Base-by-base conservation (phyloP, 805 yeast species). In the Nakazawaea ernobii region DNA sequence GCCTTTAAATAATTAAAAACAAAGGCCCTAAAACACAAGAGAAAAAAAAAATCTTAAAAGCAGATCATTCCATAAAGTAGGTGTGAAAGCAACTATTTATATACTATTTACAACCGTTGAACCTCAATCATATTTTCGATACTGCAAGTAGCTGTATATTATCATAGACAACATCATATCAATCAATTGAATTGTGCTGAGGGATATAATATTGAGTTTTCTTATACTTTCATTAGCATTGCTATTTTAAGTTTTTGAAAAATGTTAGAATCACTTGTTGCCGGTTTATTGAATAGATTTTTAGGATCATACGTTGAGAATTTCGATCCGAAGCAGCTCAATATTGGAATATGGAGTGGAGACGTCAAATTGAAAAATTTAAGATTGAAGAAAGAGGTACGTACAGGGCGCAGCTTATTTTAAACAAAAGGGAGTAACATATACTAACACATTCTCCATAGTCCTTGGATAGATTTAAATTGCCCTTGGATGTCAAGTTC, bases 281-380 rank as follows among this genome's bases (percentile, higher is more conserved):
- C 88, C 13, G 74, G 75, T 38, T 68, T 82, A 35, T 69, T 82
- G 50, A 82, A 82, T 59, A 60, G 84, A 53, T 73, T 82, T 49
- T 61, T 82, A 56, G 89, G 89, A 1, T 72, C 80, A 29, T 89
- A 90, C 63, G 90, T 92, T 42, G 96, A 95, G 67, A 87, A 95
- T 66, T 94, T 94, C 64, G 99, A 94, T 67, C 90, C 98, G 14
- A 87, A 86, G 55, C 97, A 94, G 60, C 70, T 94, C 58, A 91
- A 94, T 57, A 91, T 94, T 47, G 99, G 98, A 5, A 90, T 94
- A 32, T 91, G 98, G 96, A 80, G 90, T 58, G 99, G 99, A 33
- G 98, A 94, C 70, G 98, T 91, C 29, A 87, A 87, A 61, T 71
- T 94, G 46, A 75, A 74, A 52, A 82, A 91, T 61, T 74, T 95